Percentiles rank a stretch among this genome's conserved stretches.
phyloP scores from a whole-genome alignment of 208 protist genomes.

The Tritrichomonas foetus region DNA sequence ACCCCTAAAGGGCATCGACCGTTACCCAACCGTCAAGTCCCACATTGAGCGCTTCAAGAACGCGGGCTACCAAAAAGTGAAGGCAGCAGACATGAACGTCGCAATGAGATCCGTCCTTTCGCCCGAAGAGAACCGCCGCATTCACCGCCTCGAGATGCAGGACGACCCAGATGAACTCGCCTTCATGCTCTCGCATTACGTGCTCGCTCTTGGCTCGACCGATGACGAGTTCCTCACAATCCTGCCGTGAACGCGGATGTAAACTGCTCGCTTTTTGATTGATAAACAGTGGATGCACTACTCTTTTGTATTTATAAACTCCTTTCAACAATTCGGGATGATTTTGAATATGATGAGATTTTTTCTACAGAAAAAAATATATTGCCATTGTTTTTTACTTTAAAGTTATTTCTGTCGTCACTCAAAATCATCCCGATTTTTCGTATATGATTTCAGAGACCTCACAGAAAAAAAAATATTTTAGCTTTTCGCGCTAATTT shows the following conservation, averaged over 20 bases:
- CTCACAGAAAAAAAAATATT: too few species aligned
- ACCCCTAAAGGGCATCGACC: not conserved
- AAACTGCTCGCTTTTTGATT: too few species aligned
- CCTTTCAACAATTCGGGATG: too few species aligned
- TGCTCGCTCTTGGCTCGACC: not conserved
- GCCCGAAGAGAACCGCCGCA: not conserved
- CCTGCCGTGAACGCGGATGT: not conserved
- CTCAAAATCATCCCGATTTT: too few species aligned
- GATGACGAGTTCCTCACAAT: slow-evolving; percentile 5
- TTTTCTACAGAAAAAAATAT: too few species aligned
- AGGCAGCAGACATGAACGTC: not conserved
- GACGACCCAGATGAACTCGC: slow-evolving; percentile 30
- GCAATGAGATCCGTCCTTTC: not conserved
- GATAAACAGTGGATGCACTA: too few species aligned
- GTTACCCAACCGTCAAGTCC: not conserved
- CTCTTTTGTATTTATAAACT: too few species aligned
- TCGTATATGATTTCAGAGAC: too few species aligned
- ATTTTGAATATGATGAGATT: too few species aligned
- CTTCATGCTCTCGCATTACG: slow-evolving; percentile 28
- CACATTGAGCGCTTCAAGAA: not conserved
- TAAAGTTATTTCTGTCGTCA: too few species aligned
- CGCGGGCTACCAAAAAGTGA: not conserved
- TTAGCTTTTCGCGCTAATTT: too few species aligned
- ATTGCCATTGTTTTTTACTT: too few species aligned
- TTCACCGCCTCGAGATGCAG: not conserved